Percentiles rank a stretch among this genome's conserved stretches.
Evolutionary conservation across 345 rosid genomes (phyloP).

Genomic region (Sonneratia alba): DNA sequence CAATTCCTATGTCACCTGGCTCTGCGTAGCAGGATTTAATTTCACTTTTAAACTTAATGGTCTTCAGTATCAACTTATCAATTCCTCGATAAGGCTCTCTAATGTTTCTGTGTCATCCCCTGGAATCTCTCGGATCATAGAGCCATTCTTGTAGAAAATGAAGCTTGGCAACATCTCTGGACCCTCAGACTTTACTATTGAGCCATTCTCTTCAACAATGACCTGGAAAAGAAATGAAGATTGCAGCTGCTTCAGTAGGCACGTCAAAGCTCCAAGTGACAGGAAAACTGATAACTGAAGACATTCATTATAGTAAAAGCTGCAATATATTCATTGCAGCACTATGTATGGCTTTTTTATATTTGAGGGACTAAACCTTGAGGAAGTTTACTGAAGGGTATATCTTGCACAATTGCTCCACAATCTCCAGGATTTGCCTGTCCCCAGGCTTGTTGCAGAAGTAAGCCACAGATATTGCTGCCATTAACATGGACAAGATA

Average conservation of each 20-base stretch:
- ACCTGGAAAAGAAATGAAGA: not conserved
- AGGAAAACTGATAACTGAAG: not conserved
- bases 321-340: not conserved
- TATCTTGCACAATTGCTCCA: conserved; percentile 44
- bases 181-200: not conserved
- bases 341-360: not conserved
- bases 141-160: not conserved
- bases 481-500: not conserved
- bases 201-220: not conserved
- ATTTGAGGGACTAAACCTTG: conserved; percentile 20
- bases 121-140: not conserved
- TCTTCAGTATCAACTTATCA: not conserved
- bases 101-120: not conserved
- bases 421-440: conserved; percentile 23
- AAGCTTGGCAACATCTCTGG: not conserved
- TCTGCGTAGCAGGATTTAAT: not conserved
- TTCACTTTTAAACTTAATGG: not conserved
- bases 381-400: conserved; percentile 51
- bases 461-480: not conserved
- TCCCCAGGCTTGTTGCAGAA: conserved; percentile 1
- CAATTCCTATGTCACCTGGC: not conserved
- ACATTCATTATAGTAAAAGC: not conserved
- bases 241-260: not conserved
- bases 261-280: not conserved
- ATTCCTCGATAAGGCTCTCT: not conserved